A percentile compares a stretch with the other conserved stretches of the same genome.
These are phyloP conservation scores for Cryptococcus maquisensis DNA, from an alignment of 1,284 basidiomycete genomes.

Conservation along the genomic window DNA sequence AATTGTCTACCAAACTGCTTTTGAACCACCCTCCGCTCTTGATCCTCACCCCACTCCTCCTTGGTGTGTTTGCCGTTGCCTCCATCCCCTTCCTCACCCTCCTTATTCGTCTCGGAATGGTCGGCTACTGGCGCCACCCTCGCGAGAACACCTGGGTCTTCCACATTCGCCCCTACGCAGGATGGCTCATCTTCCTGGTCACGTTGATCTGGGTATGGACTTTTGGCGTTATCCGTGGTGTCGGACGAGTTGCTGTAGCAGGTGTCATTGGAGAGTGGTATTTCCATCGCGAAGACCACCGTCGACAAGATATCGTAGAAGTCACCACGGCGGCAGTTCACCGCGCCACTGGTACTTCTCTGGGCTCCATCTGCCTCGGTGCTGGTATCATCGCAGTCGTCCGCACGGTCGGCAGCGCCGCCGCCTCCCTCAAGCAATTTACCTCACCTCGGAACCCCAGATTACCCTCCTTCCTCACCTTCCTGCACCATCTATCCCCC, in stretches of 20 bases:
- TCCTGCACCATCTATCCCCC: conserved; percentile 35
- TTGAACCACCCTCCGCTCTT: conserved; percentile 75
- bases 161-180: conserved; percentile 73
- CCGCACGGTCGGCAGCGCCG: conserved; percentile 48
- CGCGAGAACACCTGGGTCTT: conserved; percentile 56
- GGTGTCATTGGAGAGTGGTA: conserved; percentile 90
- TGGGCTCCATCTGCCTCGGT: conserved; percentile 73
- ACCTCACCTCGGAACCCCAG: conserved; percentile 35
- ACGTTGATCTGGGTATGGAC: conserved; percentile 80
- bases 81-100: conserved; percentile 82
- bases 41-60: conserved; percentile 70
- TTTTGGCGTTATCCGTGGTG: conserved; percentile 79
- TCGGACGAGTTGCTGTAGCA: conserved; percentile 71
- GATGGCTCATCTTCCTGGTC: conserved; percentile 70
- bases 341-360: conserved; percentile 71
- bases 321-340: conserved; percentile 71
- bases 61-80: conserved; percentile 65
- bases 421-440: conserved; percentile 34
- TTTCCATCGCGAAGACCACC: conserved; percentile 64
- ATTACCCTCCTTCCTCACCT: conserved; percentile 30
- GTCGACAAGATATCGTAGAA: conserved; percentile 53
- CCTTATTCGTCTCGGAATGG: conserved; percentile 71
- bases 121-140: conserved; percentile 58
- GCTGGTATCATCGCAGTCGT: conserved; percentile 70
- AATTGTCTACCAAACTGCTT: conserved; percentile 72